Evolutionary conservation across 495 filamentous ascomycete genomes (phyloP).

Genomic region (Penicillium verhagenii): DNA sequence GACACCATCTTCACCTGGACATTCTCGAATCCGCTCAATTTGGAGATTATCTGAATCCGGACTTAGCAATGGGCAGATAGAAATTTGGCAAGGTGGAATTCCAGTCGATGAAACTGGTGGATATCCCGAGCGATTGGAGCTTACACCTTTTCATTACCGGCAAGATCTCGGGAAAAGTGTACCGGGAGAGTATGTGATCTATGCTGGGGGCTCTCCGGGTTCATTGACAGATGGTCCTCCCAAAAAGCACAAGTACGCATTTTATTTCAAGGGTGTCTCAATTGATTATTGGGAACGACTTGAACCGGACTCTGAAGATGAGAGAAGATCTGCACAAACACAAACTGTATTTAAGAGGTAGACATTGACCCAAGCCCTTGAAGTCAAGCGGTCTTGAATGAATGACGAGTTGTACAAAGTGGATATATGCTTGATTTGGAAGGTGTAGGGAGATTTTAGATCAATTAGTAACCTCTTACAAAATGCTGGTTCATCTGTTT

Average conservation of each 20-base stretch:
- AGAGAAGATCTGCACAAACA: neutral
- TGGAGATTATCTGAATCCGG: slow-evolving; percentile 14
- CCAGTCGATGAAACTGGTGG: neutral
- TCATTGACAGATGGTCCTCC: neutral
- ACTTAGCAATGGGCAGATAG: slow-evolving; percentile 7
- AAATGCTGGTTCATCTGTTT: too few species aligned
- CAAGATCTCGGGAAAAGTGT: neutral
- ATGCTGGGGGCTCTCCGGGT: neutral
- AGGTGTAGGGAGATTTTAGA: neutral
- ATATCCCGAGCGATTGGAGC: neutral
- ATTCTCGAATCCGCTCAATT: slow-evolving; percentile 8
- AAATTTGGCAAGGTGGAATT: slow-evolving; percentile 5
- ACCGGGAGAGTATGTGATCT: slow-evolving; percentile 17
- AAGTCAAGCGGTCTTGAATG: too few species aligned
- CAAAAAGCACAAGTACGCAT: slow-evolving; percentile 20
- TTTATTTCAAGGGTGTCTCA: slow-evolving; percentile 34
- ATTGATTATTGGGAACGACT: slow-evolving; percentile 30
- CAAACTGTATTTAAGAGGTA: neutral
- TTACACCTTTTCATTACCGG: slow-evolving; percentile 9
- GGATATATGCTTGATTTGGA: neutral
- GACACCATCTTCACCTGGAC: neutral
- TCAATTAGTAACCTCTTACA: too few species aligned
- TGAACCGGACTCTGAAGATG: neutral
- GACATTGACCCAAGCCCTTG: too few species aligned
- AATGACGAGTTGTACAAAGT: neutral